Conservation (phyloP, 495 filamentous ascomycete genomes). For the Astrothelium subdiscretum region DNA sequence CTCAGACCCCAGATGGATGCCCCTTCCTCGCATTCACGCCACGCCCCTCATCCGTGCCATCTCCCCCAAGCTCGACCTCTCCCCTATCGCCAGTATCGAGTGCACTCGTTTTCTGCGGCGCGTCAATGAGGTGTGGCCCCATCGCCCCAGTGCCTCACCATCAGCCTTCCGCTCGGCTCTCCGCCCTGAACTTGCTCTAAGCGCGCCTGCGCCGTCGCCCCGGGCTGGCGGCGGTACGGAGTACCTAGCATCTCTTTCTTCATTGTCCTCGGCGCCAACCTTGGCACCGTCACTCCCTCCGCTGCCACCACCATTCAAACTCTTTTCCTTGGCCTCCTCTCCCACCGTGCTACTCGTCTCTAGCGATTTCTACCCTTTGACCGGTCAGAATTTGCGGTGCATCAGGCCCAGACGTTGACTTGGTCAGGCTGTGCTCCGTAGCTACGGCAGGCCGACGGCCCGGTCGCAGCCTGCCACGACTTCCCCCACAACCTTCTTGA, state of each 20-base stretch:
- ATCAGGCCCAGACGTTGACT: neutral
- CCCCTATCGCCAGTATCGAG: too few species aligned
- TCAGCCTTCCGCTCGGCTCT: neutral
- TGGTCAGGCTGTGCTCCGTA: neutral
- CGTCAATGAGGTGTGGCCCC: too few species aligned
- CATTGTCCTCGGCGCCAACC: neutral
- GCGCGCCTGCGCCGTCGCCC: too few species aligned
- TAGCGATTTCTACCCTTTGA: neutral
- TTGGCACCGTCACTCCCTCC: too few species aligned
- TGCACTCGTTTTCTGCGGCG: too few species aligned
- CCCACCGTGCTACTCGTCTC: neutral
- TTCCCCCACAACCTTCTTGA: neutral
- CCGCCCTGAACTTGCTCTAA: neutral
- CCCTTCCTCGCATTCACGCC: neutral
- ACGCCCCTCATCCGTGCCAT: neutral
- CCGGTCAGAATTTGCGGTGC: neutral
- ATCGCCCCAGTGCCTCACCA: too few species aligned
- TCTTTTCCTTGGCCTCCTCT: too few species aligned
- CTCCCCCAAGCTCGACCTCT: neutral
- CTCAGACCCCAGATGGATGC: neutral
- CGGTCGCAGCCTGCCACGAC: neutral
- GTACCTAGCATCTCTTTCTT: neutral
- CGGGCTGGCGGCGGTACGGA: too few species aligned
- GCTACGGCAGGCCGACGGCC: slow-evolving; percentile 2
- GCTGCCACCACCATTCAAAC: too few species aligned